These are phyloP conservation scores for Lomentospora prolificans DNA, from an alignment of 2,329 filamentous ascomycete species.

Conservation along the genomic window DNA sequence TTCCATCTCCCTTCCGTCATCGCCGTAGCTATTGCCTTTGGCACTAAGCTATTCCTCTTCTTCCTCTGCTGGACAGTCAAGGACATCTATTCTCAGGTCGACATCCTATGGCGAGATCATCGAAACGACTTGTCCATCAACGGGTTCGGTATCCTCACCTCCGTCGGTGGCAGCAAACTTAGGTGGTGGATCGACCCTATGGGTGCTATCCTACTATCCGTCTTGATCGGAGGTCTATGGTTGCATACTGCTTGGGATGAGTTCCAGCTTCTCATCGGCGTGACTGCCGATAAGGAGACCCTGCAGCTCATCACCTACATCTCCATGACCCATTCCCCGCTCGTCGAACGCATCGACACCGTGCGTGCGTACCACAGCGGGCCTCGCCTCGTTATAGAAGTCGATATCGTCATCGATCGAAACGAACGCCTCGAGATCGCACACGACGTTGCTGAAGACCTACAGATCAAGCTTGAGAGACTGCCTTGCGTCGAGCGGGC, in stretches of 20 bases:
- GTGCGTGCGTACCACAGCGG: slow-evolving; percentile 90
- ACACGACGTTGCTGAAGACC: slow-evolving; percentile 86
- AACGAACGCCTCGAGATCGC: slow-evolving; percentile 63
- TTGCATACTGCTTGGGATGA: slow-evolving; percentile 75
- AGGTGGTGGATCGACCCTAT: slow-evolving; percentile 92
- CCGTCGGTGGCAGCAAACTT: slow-evolving; percentile 81
- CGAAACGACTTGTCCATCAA: slow-evolving; percentile 97
- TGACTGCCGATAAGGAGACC: slow-evolving; percentile 73
- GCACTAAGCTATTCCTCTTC: slow-evolving; percentile 74
- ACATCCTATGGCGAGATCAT: slow-evolving; percentile 94
- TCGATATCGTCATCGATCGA: slow-evolving; percentile 89
- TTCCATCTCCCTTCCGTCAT: slow-evolving; percentile 81
- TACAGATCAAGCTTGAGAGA: slow-evolving; percentile 90
- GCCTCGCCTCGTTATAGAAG: slow-evolving; percentile 81
- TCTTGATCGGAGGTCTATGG: slow-evolving; percentile 74
- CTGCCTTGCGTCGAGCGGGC: slow-evolving; percentile 86
- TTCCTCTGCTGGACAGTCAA: slow-evolving; percentile 87
- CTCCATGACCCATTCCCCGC: slow-evolving; percentile 75
- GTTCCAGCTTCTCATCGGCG: slow-evolving; percentile 84
- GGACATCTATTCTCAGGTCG: slow-evolving; percentile 83
- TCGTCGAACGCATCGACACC: slow-evolving; percentile 82
- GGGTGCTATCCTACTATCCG: slow-evolving; percentile 76
- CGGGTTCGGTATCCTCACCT: slow-evolving; percentile 82
- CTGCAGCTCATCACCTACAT: slow-evolving; percentile 95
- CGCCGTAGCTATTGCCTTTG: slow-evolving; percentile 74